Percentiles rank a stretch among this genome's conserved stretches.
These are phyloP conservation scores for Tetrahymena thermophila DNA, from an alignment of 73 alveolate species.

Conservation along the genomic window DNA sequence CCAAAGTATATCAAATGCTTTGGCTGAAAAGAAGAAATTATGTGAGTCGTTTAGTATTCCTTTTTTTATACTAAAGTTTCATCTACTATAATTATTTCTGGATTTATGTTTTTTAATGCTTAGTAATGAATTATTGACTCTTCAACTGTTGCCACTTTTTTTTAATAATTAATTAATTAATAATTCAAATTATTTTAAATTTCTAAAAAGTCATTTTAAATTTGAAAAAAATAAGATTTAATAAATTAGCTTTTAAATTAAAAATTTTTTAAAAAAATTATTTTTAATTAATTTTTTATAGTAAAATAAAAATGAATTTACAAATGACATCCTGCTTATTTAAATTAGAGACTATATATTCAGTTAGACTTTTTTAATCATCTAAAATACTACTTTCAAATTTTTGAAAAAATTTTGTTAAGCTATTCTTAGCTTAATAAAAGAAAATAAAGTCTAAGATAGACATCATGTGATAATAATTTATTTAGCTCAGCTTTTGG, in stretches of 20 bases:
- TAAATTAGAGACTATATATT: no score
- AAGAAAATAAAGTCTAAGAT: neutral
- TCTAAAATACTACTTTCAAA: no score
- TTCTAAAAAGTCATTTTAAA: no score
- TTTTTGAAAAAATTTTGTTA: no score
- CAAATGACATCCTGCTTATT: neutral
- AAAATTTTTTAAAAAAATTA: no score
- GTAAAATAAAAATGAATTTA: no score
- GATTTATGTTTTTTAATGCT: neutral
- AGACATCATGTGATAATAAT: neutral
- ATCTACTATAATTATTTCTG: neutral
- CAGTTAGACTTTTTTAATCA: neutral
- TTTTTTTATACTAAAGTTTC: neutral
- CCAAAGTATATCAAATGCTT: neutral
- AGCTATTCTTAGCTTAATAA: no score
- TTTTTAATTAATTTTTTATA: no score
- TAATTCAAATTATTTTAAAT: no score
- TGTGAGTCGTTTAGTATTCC: neutral
- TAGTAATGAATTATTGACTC: neutral
- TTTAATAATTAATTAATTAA: no score
- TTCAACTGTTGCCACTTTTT: neutral
- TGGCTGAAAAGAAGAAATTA: neutral
- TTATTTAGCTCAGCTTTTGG: neutral
- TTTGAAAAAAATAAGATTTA: no score
- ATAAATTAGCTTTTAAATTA: no score